Base-by-base conservation (phyloP, 805 yeast species). In the Pichia deserticola region DNA sequence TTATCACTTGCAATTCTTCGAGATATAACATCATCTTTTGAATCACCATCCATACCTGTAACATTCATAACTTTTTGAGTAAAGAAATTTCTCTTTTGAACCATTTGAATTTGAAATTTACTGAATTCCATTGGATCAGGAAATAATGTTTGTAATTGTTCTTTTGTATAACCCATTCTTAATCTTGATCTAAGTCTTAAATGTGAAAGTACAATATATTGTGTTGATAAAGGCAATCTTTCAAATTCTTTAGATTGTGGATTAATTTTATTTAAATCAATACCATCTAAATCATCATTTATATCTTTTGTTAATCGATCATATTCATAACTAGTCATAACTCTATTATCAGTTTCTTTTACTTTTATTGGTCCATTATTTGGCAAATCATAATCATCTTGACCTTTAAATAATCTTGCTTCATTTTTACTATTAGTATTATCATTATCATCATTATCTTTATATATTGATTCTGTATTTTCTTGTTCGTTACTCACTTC, bases 101-200 rank as follows among this genome's bases (percentile, higher is more conserved):
- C 98, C 78, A 92, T 86, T 57, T 86, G 82, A 53, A 93, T 87
- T 64, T 93, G 99, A 64, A 93, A 93, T 58, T 78, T 83, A 15
- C 97, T 89, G 60, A 93, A 93, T 52, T 89, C 97, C 79, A 87
- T 75, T 47, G 90, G 80, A 59, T 86, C 75, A 0, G 97, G 95
- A 58, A 92, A 93, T 48, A 89, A 69, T 5, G 77, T 70, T 55
- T 87, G 86, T 36, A 93, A 71, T 60, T 93, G 97, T n/a, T 86
- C 89, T 50, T 89, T 87, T 0, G 92, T 74, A 61, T 86, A 90
- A 1, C 99, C 99, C 96, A 93, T 84, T 69, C 99, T 81, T 62
- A 93, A 75, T 51, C 99, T 71, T 0, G 97, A 90, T 53, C 89
- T 76, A 29, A 89, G 69, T 50, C 99, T 66, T 13, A 95, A 75